Conservation (phyloP, 2,329 filamentous ascomycete species). For the Fusarium marasasianum region DNA sequence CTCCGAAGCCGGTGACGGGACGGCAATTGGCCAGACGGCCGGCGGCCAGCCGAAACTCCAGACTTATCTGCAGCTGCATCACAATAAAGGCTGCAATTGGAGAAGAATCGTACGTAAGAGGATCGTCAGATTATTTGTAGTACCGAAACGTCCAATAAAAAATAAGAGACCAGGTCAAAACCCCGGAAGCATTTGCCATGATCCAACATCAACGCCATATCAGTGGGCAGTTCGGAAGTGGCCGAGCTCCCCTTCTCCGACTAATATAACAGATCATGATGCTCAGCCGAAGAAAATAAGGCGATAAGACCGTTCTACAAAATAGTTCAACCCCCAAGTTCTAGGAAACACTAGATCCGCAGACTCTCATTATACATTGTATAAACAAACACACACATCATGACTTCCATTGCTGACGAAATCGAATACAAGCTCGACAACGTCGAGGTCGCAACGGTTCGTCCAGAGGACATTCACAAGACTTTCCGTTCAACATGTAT, state of each 20-base stretch:
- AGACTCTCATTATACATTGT: background rate
- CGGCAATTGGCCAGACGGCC: background rate
- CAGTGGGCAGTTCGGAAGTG: slow-evolving; percentile 43
- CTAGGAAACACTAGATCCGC: background rate
- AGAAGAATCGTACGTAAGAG: slow-evolving; percentile 7
- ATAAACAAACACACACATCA: slow-evolving; percentile 30
- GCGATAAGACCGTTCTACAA: slow-evolving; percentile 27
- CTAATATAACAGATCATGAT: slow-evolving; percentile 13
- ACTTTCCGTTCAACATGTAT: slow-evolving; percentile 70
- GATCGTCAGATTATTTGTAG: background rate
- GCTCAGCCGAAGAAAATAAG: slow-evolving; percentile 23
- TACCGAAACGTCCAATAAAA: slow-evolving; percentile 26
- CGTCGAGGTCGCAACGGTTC: slow-evolving; percentile 59
- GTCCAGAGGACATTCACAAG: slow-evolving; percentile 65
- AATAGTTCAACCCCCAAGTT: background rate
- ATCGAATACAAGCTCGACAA: slow-evolving; percentile 66
- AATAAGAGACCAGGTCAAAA: background rate
- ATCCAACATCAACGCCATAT: slow-evolving; percentile 7
- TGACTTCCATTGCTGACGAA: slow-evolving; percentile 54
- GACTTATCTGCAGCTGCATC: background rate
- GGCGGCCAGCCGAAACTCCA: slow-evolving; percentile 9
- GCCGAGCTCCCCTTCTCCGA: slow-evolving; percentile 42
- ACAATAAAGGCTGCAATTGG: background rate
- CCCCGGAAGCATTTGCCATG: slow-evolving; percentile 9
- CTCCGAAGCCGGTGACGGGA: slow-evolving; percentile 20